Conservation (phyloP, 208 protist species). For the Leishmania tropica region DNA sequence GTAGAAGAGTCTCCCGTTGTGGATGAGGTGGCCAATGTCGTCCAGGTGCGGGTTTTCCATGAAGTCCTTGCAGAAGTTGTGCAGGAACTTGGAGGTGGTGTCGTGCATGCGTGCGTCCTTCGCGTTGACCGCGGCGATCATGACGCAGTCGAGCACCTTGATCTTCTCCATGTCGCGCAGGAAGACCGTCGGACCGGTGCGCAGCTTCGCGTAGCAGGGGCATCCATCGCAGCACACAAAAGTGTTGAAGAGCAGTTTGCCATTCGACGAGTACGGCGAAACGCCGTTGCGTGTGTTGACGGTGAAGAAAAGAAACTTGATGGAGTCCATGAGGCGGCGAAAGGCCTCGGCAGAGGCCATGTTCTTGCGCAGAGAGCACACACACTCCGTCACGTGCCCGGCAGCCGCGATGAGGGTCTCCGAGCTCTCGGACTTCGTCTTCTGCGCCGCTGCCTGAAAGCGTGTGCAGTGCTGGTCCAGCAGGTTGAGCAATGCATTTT, state of each 20-base stretch:
- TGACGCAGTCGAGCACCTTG: slow-evolving; percentile 80
- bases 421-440: slow-evolving; percentile 29
- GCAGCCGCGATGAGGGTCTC: slow-evolving; percentile 39
- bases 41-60: slow-evolving; percentile 58
- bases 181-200: slow-evolving; percentile 62
- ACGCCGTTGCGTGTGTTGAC: slow-evolving; percentile 50
- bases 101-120: slow-evolving; percentile 47
- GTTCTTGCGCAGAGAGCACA: slow-evolving; percentile 44
- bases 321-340: slow-evolving; percentile 48
- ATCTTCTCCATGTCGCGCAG: slow-evolving; percentile 74
- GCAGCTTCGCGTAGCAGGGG: slow-evolving; percentile 60
- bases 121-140: slow-evolving; percentile 70
- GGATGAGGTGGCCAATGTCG: slow-evolving; percentile 55
- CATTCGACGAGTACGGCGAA: slow-evolving; percentile 20
- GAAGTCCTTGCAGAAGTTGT: slow-evolving; percentile 51
- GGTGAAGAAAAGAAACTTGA: slow-evolving; percentile 73
- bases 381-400: slow-evolving; percentile 31
- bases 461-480: slow-evolving; percentile 49
- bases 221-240: slow-evolving; percentile 80
- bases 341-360: slow-evolving; percentile 47
- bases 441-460: slow-evolving; percentile 50
- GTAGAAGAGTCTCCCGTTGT: slow-evolving; percentile 75
- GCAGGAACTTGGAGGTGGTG: slow-evolving; percentile 47
- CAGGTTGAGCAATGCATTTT: slow-evolving; percentile 48
- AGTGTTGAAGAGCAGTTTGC: slow-evolving; percentile 50